Evolutionary conservation across 2,329 filamentous ascomycete species (phyloP), one percentile per base, ranked within the genome.

Genomic region (Cercospora canescens): DNA sequence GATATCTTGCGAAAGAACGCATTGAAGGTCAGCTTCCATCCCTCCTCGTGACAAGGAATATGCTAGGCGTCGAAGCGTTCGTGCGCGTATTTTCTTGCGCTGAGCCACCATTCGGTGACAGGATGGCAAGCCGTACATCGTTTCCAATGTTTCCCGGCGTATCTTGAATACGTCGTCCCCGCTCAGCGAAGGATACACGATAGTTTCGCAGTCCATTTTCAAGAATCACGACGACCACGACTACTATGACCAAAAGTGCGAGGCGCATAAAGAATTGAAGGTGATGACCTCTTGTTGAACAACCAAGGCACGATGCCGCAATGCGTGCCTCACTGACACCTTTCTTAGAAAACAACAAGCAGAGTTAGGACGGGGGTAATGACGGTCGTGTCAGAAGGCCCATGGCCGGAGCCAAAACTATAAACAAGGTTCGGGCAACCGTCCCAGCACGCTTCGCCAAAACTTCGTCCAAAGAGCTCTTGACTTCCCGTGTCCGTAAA

Each of bases 51-150:
- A n/a, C 34, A n/a, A 16, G 57, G 35, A 28, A 60, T 18, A 26
- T 18, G 57, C 37, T n/a, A 45, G 26, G 48, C 3, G 12, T 41
- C 26, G 35, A 4, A 41, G 16, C 28, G 35, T 30, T 41, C 18
- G 59, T 32, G 21, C 60, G 16, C 41, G 32, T 57, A 34, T 50
- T 48, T 14, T 24, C 16, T 37, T 66, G 41, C 52, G 37, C 39
- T 57, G 37, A 62, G 37, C 21, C 26, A 32, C 34, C 16, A 54
- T 24, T 26, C 32, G 11, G 26, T 26, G 35, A 55, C 59, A 92
- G 90, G 84, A 91, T 71, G 89, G 88, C 68, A 87, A 90, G 75
- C 88, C 88, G 0, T 93, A 92, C 76, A 90, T 93, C 71, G 77
- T 87, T 41, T 83, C 83, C 64, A 75, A 74, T 34, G 69, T 69